These are phyloP conservation scores for Globisporangium parvum DNA, from an alignment of 352 stramenopile genomes.

Conservation along the genomic window DNA sequence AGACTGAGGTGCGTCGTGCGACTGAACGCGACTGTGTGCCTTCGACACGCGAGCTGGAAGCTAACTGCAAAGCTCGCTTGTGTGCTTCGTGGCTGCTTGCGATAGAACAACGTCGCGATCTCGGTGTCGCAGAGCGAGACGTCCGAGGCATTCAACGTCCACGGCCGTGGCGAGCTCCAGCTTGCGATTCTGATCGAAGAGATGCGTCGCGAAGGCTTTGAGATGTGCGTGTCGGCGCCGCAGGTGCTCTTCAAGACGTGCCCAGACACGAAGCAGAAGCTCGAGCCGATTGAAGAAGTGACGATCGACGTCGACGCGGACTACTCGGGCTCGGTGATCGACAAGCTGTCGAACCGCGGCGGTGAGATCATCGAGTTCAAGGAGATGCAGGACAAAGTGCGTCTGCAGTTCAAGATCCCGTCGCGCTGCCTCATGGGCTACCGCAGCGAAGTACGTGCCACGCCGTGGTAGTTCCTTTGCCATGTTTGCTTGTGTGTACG, in stretches of 20 bases:
- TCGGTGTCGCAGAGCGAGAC: constrained; percentile 84
- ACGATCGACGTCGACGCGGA: constrained; percentile 96
- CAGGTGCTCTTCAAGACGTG: constrained; percentile 92
- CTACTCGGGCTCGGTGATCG: constrained; percentile 95
- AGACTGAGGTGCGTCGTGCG: constrained; percentile 89
- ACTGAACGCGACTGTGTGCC: too few species aligned
- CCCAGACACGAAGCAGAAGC: constrained; percentile 79
- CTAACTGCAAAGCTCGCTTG: not conserved
- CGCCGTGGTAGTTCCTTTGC: too few species aligned
- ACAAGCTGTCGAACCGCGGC: constrained; percentile 93
- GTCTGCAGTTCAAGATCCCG: constrained; percentile 96
- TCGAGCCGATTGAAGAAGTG: constrained; percentile 90
- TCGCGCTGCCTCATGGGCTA: constrained; percentile 96
- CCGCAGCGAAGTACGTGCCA: constrained; percentile 55
- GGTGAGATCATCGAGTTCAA: constrained; percentile 91
- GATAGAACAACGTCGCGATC: constrained; percentile 97
- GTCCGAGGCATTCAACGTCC: constrained; percentile 92
- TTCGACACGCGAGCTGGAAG: too few species aligned
- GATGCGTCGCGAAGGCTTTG: constrained; percentile 97
- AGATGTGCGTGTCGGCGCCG: constrained; percentile 96
- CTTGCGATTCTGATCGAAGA: constrained; percentile 98
- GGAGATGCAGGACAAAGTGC: constrained; percentile 89
- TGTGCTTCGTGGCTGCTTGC: not conserved
- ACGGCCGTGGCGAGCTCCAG: constrained; percentile 96
- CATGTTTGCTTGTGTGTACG: not conserved